Conservation (phyloP, 1,284 basidiomycete species). For the Testicularia cyperi region DNA sequence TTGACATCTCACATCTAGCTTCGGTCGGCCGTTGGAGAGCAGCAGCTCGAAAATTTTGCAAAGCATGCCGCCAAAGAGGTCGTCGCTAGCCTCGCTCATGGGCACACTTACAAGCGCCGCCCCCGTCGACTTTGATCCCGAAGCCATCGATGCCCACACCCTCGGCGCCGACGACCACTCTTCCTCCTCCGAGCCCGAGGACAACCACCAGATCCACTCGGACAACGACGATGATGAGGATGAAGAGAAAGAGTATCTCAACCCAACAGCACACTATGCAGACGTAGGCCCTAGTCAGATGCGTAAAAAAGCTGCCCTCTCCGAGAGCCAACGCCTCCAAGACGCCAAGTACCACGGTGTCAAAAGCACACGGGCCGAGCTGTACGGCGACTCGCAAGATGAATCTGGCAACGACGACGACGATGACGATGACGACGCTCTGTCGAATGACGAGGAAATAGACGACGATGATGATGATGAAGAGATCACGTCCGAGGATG, state of each 20-base stretch:
- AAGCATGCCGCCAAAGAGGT: conserved; percentile 36
- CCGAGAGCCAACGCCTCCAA: conserved; percentile 38
- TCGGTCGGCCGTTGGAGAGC: too few relatives aligned
- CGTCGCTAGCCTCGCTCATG: conserved; percentile 18
- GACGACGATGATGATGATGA: conserved; percentile 12
- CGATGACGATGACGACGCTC: conserved; percentile 6
- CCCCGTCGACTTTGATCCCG: conserved; percentile 35
- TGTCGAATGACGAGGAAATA: conserved; percentile 13
- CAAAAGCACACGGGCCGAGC: conserved; percentile 40
- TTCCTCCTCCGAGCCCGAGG: conserved; percentile 4
- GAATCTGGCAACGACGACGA: conserved; percentile 8
- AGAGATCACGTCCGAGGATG: conserved; percentile 5
- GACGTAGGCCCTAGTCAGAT: conserved; percentile 40
- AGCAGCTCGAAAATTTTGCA: too few relatives aligned
- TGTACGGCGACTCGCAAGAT: conserved; percentile 32
- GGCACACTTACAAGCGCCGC: conserved; percentile 33
- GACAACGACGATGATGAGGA: conserved; percentile 10
- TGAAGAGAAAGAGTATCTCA: conserved; percentile 14
- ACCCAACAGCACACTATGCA: conserved; percentile 45
- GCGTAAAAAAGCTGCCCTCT: conserved; percentile 40
- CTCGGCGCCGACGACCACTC: neutral
- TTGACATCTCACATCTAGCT: too few relatives aligned
- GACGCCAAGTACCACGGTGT: conserved; percentile 36
- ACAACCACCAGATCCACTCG: too few relatives aligned
- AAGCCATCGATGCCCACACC: conserved; percentile 19